Evolutionary conservation across 2,329 filamentous ascomycete genomes (phyloP).

Genomic region (Penicillium sp.): DNA sequence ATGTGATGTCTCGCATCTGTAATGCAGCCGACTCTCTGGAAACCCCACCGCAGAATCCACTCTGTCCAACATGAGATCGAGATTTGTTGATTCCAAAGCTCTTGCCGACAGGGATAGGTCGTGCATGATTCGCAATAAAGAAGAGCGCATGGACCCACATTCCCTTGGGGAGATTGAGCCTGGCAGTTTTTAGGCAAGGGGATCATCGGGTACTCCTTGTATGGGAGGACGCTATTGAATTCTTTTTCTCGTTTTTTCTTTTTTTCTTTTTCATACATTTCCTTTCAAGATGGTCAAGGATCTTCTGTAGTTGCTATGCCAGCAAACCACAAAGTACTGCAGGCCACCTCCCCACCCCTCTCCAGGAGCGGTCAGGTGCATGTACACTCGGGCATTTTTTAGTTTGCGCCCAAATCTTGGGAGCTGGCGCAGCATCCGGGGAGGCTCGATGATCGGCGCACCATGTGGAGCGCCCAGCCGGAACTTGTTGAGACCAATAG

Average conservation of each 20-base stretch:
- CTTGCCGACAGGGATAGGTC: slow-evolving; percentile 7
- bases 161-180: slow-evolving; percentile 8
- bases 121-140: slow-evolving; percentile 19
- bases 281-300: neutral
- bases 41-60: slow-evolving; percentile 5
- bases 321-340: slow-evolving; percentile 2
- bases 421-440: slow-evolving; percentile 1
- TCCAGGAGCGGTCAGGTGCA: slow-evolving; percentile 6
- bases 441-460: slow-evolving; percentile 4
- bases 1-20: slow-evolving; percentile 27
- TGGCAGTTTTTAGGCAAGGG: slow-evolving; percentile 12
- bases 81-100: slow-evolving; percentile 3
- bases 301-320: slow-evolving; percentile 9
- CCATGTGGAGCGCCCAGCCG: slow-evolving; percentile 5
- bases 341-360: neutral
- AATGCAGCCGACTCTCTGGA: neutral
- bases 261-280: neutral
- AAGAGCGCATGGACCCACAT: slow-evolving; percentile 15
- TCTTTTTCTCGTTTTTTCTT: neutral
- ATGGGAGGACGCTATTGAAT: slow-evolving; percentile 20
- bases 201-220: slow-evolving; percentile 3
- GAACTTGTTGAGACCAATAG: slow-evolving; percentile 12
- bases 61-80: slow-evolving; percentile 6
- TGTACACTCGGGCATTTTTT: slow-evolving; percentile 10
- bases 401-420: slow-evolving; percentile 3